These are phyloP conservation scores for Trichoderma sp. DNA, from an alignment of 2,329 filamentous ascomycete genomes.

Conservation along the genomic window DNA sequence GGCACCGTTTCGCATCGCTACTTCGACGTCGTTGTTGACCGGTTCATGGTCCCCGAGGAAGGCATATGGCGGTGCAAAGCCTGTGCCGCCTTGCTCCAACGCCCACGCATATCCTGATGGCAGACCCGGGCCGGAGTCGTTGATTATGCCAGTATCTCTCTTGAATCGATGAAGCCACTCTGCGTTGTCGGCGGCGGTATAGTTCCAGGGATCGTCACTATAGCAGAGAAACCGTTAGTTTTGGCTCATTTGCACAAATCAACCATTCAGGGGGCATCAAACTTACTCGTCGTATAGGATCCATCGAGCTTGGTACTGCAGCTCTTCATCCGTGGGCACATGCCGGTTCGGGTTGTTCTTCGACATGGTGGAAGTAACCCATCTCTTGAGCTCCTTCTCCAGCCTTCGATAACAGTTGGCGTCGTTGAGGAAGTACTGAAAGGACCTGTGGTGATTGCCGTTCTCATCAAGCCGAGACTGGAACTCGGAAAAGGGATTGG, in stretches of 20 bases:
- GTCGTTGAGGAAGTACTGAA: constrained; percentile 57
- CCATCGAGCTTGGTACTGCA: constrained; percentile 66
- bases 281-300: constrained; percentile 64
- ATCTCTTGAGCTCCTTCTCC: constrained; percentile 56
- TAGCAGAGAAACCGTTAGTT: neutral
- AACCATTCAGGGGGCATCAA: too few relatives aligned
- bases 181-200: constrained; percentile 45
- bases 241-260: neutral
- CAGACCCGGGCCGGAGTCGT: constrained; percentile 55
- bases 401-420: constrained; percentile 63
- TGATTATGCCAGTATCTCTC: constrained; percentile 56
- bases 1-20: constrained; percentile 42
- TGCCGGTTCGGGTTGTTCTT: constrained; percentile 62
- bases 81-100: constrained; percentile 53
- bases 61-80: constrained; percentile 59
- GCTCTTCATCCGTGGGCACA: constrained; percentile 61
- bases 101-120: constrained; percentile 49
- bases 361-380: constrained; percentile 56
- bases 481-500: constrained; percentile 20
- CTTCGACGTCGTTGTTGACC: constrained; percentile 41
- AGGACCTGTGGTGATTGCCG: constrained; percentile 29
- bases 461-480: constrained; percentile 9
- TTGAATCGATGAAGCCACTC: constrained; percentile 68
- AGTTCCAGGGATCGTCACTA: constrained; percentile 42
- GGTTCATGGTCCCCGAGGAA: constrained; percentile 47